Base-by-base conservation (phyloP, 495 filamentous ascomycete species). In the Xylaria palmicola region DNA sequence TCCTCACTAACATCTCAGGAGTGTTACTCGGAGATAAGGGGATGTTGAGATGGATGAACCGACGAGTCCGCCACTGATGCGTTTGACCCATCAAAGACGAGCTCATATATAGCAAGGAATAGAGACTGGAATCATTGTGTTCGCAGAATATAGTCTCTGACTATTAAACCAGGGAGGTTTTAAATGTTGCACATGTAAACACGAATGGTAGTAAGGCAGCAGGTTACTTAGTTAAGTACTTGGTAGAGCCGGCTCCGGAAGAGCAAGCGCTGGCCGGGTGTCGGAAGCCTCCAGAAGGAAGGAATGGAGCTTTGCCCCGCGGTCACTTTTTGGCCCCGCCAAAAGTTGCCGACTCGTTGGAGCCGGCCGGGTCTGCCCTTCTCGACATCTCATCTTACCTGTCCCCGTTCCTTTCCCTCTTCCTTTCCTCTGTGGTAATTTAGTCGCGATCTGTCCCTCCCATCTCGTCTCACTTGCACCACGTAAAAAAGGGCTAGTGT, bases 241-340 rank as follows among this genome's bases (percentile, higher is more conserved):
- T n/a, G n/a, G n/a, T n/a, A n/a, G n/a, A 22, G 12, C 9, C 32
- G 26, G 24, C 9, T 15, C 51, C 37, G 51, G 51, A 34, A 39
- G 40, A 17, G 22, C 32, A 24, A 20, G 51, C 51, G 37, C 32
- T 12, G 26, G 34, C 51, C 37, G 51, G 51, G 43, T 26, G 40
- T 40, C 15, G 34, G 12, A n/a, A n/a, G n/a, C n/a, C n/a, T n/a
- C n/a, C n/a, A n/a, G 49, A 43, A 51, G 24, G 10, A 48, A 22
- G 27, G 1, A 37, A 36, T 19, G 32, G 36, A 39, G 26, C n/a
- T 44, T 58, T 58, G 43, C 55, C 55, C 55, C 55, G 55, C 55
- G 41, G 37, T 44, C 17, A n/a, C 17, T 48, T 26, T 30, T 48
- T 22, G 47, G 50, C 59, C 59, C 59, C 59, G 48, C 59, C 49